phyloP scores from a whole-genome alignment of 306 rosid species.

The Cucumis melo region DNA sequence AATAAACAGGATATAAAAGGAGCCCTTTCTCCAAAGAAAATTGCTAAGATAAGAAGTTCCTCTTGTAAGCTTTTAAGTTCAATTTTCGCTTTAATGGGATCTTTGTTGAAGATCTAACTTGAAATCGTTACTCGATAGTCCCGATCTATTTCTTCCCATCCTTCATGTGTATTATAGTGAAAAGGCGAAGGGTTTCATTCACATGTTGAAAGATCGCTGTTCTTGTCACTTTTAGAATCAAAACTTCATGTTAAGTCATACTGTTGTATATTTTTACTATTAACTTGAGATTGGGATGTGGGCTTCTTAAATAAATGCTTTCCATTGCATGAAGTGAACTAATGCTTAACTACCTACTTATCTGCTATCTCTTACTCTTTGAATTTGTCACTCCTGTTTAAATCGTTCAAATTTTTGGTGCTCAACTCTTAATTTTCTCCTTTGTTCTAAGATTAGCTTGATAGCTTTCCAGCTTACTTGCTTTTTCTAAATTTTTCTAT shows the following conservation, averaged over 20 bases:
- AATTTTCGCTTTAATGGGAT: background rate
- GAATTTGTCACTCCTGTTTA: too few species aligned
- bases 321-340: background rate
- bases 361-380: background rate
- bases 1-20: constrained; percentile 92
- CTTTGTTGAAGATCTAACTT: too few species aligned
- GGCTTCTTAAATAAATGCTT: background rate
- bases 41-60: constrained; percentile 43
- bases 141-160: background rate
- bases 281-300: background rate
- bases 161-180: background rate
- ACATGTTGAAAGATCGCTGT: background rate
- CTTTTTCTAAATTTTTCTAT: too few species aligned
- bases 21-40: constrained; percentile 57
- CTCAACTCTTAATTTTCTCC: too few species aligned
- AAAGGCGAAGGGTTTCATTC: background rate
- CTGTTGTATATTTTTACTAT: background rate
- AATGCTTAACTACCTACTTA: background rate
- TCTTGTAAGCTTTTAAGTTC: background rate
- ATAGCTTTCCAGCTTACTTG: too few species aligned
- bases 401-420: too few species aligned
- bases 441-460: too few species aligned
- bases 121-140: background rate
- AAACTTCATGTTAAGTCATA: background rate
- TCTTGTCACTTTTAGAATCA: background rate